Evolutionary conservation across 2,329 filamentous ascomycete genomes (phyloP).

Genomic region (Taxawa tesnikishii): DNA sequence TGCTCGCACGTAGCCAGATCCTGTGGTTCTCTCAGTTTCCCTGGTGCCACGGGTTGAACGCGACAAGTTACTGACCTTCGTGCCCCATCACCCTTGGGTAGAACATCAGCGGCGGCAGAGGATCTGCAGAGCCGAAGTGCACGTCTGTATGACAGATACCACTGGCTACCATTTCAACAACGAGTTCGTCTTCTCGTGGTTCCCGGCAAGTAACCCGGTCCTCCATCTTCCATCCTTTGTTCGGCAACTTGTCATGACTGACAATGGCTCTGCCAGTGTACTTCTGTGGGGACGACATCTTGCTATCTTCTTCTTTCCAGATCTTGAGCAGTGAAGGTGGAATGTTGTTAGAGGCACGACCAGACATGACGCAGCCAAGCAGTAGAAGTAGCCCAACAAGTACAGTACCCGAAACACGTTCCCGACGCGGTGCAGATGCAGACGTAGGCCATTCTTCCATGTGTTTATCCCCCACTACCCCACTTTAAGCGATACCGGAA

Average conservation of each 20-base stretch:
- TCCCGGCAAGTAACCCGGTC: constrained; percentile 21
- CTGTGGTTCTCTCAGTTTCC: constrained; percentile 9
- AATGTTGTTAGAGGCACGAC: constrained; percentile 15
- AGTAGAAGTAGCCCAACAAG: too few relatives aligned
- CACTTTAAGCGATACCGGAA: too few relatives aligned
- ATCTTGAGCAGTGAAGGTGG: constrained; percentile 13
- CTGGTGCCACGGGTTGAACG: too few relatives aligned
- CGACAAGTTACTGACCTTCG: constrained; percentile 33
- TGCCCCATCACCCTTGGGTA: constrained; percentile 41
- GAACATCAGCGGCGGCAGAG: constrained; percentile 21
- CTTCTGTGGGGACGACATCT: constrained; percentile 4
- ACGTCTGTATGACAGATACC: constrained; percentile 45
- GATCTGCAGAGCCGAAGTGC: constrained; percentile 28
- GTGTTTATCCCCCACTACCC: too few relatives aligned
- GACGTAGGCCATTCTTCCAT: too few relatives aligned
- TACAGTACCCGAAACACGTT: too few relatives aligned
- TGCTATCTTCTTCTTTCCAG: constrained; percentile 14
- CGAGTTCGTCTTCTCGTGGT: constrained; percentile 33
- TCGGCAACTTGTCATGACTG: constrained; percentile 21
- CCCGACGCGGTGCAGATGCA: too few relatives aligned
- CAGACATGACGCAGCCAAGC: constrained; percentile 7
- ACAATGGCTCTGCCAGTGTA: constrained; percentile 24
- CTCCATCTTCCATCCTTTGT: constrained; percentile 27
- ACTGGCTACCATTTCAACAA: constrained; percentile 40
- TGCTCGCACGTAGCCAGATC: constrained; percentile 35